Base-by-base conservation (phyloP, 768 basidiomycete species). In the Pilatotrama ljubarskyi region DNA sequence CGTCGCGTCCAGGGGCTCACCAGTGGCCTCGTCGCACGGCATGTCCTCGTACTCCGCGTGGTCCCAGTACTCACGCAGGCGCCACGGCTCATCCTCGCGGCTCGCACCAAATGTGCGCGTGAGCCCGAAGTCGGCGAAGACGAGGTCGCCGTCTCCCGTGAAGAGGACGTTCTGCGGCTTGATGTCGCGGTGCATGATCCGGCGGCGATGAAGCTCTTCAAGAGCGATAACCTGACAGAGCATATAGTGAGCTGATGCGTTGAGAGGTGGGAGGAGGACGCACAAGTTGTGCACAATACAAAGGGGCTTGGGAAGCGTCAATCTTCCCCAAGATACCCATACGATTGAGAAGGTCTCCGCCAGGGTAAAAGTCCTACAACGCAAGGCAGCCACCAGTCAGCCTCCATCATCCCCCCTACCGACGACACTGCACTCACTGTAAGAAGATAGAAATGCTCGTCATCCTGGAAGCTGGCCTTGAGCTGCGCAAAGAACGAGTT, bases 151-250 rank as follows among this genome's bases (percentile, higher is more conserved):
- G 29, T 57, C 49, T 1, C 32, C 24, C 36, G 47, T 55, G 38
- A 70, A 38, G 50, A 69, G 58, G 41, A 72, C 50, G 61, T 72
- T 72, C 0, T 64, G 63, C 1, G 69, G 69, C 55, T 72, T 72
- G 53, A 72, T 58, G 46, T 72, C 70, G 51, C 71, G 69, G 48
- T 71, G 70, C 22, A 69, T 46, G 41, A 68, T 61, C 36, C 67
- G 59, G 5, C 32, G 37, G 9, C 38, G 26, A 57, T 70, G 69
- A 11, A 55, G 47, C 57, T 66, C 62, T 8, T 53, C 43, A 15
- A 68, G 38, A 0, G 60, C 59, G n/a, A 64, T 10, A 1, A 71
- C 51, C 68, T 68, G 37, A 2, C 13, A 1, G 9, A 14, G 15
- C 2, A 14, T 1, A 18, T 22, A 13, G 24, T 37, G 8, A 14